Conservation (phyloP, 2,329 filamentous ascomycete species). For the Fusarium floridanum region DNA sequence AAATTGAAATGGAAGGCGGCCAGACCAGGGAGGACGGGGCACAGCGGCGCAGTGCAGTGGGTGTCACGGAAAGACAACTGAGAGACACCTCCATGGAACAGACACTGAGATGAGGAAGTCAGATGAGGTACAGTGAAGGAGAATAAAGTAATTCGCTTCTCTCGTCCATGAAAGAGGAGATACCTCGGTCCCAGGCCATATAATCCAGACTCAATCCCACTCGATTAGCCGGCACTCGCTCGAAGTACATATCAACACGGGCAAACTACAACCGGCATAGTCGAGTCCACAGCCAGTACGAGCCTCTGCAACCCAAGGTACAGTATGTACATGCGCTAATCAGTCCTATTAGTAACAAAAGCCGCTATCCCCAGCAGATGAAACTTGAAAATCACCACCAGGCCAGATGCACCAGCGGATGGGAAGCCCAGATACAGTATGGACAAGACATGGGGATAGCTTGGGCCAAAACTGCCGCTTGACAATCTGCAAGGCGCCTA, state of each 20-base stretch:
- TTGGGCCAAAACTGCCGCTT: slow-evolving; percentile 22
- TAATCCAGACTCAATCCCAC: neutral
- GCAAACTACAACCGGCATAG: neutral
- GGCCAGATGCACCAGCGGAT: neutral
- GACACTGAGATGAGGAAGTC: slow-evolving; percentile 1
- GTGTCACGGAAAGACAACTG: slow-evolving; percentile 17
- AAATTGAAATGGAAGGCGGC: slow-evolving; percentile 3
- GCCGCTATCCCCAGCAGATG: slow-evolving; percentile 6
- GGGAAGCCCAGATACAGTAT: slow-evolving; percentile 16
- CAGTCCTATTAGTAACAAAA: neutral
- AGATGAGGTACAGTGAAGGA: slow-evolving; percentile 22
- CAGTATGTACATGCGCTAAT: neutral
- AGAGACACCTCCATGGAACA: slow-evolving; percentile 11
- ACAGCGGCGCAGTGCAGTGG: slow-evolving; percentile 8
- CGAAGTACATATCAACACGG: neutral
- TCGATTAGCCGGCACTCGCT: neutral
- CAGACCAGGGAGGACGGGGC: neutral
- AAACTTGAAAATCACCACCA: neutral
- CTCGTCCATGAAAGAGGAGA: neutral
- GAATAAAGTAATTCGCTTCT: slow-evolving; percentile 7
- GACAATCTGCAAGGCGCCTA: slow-evolving; percentile 19
- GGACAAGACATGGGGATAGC: slow-evolving; percentile 11
- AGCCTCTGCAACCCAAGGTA: neutral
- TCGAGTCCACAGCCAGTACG: neutral
- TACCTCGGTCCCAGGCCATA: neutral